phyloP scores from a whole-genome alignment of 2,329 filamentous ascomycete genomes.

The Conoideocrella luteorostrata region DNA sequence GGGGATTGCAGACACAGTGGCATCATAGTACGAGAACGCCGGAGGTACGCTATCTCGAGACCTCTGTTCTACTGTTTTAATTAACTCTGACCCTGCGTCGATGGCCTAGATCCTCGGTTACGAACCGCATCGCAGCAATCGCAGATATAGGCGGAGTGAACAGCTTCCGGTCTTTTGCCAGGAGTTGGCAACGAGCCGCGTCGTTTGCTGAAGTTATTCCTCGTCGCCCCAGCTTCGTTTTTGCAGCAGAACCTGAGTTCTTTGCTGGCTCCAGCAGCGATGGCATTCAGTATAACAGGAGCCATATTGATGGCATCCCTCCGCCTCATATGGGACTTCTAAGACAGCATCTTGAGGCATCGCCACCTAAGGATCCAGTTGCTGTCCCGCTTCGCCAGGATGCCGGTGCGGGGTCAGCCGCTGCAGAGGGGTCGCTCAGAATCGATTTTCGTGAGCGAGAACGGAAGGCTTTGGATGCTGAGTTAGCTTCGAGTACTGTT shows the following conservation, averaged over 20 bases:
- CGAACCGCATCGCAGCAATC: constrained; percentile 48
- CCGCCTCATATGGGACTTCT: constrained; percentile 38
- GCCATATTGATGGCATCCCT: constrained; percentile 30
- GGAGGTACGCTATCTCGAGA: too few relatives aligned
- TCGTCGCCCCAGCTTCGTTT: constrained; percentile 67
- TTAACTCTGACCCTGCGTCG: too few relatives aligned
- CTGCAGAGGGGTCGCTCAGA: background rate
- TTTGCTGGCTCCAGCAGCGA: constrained; percentile 15
- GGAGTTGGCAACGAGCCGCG: constrained; percentile 86
- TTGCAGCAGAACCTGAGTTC: constrained; percentile 46
- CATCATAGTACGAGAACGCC: constrained; percentile 20
- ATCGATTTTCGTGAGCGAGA: constrained; percentile 27
- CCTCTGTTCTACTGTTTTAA: too few relatives aligned
- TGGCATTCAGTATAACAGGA: constrained; percentile 34
- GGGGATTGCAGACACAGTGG: constrained; percentile 23
- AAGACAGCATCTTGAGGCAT: constrained; percentile 44
- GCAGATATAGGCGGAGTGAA: constrained; percentile 82
- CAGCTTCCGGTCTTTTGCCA: constrained; percentile 87
- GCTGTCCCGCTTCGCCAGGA: background rate
- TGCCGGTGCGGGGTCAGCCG: background rate
- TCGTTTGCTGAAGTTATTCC: constrained; percentile 84
- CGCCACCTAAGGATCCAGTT: constrained; percentile 15
- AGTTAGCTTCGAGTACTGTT: constrained; percentile 28
- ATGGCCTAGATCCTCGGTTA: constrained; percentile 52
- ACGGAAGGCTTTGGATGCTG: constrained; percentile 40